Conservation (phyloP, 2,329 filamentous ascomycete species). For the Aspergillus sp. region DNA sequence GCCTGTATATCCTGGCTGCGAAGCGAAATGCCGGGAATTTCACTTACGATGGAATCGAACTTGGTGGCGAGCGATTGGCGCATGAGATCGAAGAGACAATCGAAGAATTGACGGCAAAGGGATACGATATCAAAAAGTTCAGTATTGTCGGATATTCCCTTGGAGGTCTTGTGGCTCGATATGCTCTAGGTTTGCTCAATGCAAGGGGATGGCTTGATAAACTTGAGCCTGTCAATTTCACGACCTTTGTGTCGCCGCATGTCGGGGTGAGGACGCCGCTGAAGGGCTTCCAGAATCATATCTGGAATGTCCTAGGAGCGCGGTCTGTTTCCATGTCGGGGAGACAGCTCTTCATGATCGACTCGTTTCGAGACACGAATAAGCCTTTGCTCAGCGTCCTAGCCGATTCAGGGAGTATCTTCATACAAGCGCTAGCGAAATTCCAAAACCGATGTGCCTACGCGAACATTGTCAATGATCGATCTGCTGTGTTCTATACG, state of each 20-base stretch:
- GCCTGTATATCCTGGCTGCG: conserved; percentile 52
- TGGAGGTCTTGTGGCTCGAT: conserved; percentile 80
- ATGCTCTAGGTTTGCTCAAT: conserved; percentile 78
- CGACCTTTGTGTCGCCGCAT: conserved; percentile 83
- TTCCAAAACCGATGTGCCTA: conserved; percentile 79
- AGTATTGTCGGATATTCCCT: conserved; percentile 88
- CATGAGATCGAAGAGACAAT: conserved; percentile 60
- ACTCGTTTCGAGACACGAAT: conserved; percentile 78
- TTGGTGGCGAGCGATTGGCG: conserved; percentile 63
- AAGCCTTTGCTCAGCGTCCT: conserved; percentile 74
- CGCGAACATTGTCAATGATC: conserved; percentile 82
- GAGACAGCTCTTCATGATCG: conserved; percentile 80
- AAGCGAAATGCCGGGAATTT: conserved; percentile 54
- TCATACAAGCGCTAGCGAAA: conserved; percentile 69
- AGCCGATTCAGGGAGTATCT: conserved; percentile 78
- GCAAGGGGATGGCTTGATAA: conserved; percentile 74
- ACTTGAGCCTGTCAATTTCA: conserved; percentile 86
- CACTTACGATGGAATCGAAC: conserved; percentile 64
- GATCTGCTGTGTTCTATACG: conserved; percentile 77
- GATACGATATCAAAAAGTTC: conserved; percentile 71
- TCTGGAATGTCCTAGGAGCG: conserved; percentile 81
- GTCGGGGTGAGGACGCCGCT: conserved; percentile 69
- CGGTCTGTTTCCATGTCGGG: conserved; percentile 78
- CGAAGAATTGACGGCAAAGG: conserved; percentile 51
- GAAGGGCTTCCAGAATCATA: conserved; percentile 59